These are phyloP conservation scores for Diaporthe citrichinensis DNA, from an alignment of 2,329 filamentous ascomycete species.

Conservation along the genomic window DNA sequence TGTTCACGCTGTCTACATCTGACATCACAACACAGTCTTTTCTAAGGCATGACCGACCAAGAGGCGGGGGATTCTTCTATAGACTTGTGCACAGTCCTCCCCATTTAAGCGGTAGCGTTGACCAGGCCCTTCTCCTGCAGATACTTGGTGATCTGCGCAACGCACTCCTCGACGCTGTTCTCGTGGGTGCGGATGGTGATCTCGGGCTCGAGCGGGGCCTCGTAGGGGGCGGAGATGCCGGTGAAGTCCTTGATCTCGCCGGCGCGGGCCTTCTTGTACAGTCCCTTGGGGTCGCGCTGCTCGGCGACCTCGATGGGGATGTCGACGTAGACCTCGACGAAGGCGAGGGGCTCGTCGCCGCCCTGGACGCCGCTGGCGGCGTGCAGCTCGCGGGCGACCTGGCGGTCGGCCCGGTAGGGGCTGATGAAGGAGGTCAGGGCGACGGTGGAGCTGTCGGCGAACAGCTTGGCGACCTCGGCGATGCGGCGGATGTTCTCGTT, in stretches of 20 bases:
- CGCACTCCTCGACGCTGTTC: slow-evolving; percentile 89
- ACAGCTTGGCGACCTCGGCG: slow-evolving; percentile 96
- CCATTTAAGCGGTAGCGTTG: slow-evolving; percentile 43
- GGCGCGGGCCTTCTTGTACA: slow-evolving; percentile 96
- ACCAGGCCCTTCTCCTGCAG: slow-evolving; percentile 78
- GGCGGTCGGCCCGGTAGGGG: slow-evolving; percentile 89
- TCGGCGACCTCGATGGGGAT: slow-evolving; percentile 93
- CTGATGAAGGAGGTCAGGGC: slow-evolving; percentile 98
- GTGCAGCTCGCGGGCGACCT: slow-evolving; percentile 86
- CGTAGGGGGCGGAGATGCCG: slow-evolving; percentile 94
- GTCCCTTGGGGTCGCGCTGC: slow-evolving; percentile 94
- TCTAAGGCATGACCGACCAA: slow-evolving; percentile 25
- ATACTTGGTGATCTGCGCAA: slow-evolving; percentile 86
- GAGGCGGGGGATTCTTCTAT: neutral
- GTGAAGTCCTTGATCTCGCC: slow-evolving; percentile 98
- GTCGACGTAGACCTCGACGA: slow-evolving; percentile 95
- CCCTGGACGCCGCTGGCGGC: slow-evolving; percentile 65
- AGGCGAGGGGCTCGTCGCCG: slow-evolving; percentile 80
- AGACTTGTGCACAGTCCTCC: neutral
- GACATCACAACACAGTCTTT: slow-evolving; percentile 20
- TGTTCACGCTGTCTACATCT: slow-evolving; percentile 11
- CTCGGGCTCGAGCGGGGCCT: slow-evolving; percentile 88
- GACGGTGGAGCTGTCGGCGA: slow-evolving; percentile 89
- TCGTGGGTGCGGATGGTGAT: slow-evolving; percentile 88
- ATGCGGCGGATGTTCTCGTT: slow-evolving; percentile 99